phyloP scores from a whole-genome alignment of 176 grass and related monocot genomes.

The Microstegium vimineum region DNA sequence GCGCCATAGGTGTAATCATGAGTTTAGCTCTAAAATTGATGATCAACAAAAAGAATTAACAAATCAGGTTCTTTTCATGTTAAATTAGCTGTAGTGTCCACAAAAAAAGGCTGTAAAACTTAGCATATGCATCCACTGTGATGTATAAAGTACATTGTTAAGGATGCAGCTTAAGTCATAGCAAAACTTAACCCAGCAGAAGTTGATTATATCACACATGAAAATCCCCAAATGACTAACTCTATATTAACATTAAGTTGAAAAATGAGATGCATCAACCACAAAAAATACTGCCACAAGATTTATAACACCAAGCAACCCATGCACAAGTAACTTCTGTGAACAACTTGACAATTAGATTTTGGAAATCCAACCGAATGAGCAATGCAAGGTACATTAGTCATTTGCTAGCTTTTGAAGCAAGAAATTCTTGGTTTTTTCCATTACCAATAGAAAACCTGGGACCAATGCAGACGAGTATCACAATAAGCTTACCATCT shows the following conservation, averaged over 20 bases:
- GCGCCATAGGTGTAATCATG: background rate
- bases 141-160: background rate
- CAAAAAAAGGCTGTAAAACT: background rate
- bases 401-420: background rate
- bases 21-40: background rate
- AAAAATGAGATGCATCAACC: background rate
- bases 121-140: background rate
- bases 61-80: background rate
- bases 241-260: background rate
- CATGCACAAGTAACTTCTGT: background rate
- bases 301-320: background rate
- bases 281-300: background rate
- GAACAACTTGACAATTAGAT: background rate
- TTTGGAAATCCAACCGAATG: background rate
- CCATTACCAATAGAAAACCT: background rate
- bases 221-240: background rate
- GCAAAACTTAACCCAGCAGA: background rate
- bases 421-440: background rate
- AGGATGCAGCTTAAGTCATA: background rate
- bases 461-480: background rate
- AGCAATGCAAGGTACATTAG: background rate
- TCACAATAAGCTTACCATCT: constrained; percentile 67
- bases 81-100: background rate
- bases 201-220: background rate
- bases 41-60: background rate